phyloP scores from a whole-genome alignment of 164 flowering plant species.

The Stephania cephalantha region DNA sequence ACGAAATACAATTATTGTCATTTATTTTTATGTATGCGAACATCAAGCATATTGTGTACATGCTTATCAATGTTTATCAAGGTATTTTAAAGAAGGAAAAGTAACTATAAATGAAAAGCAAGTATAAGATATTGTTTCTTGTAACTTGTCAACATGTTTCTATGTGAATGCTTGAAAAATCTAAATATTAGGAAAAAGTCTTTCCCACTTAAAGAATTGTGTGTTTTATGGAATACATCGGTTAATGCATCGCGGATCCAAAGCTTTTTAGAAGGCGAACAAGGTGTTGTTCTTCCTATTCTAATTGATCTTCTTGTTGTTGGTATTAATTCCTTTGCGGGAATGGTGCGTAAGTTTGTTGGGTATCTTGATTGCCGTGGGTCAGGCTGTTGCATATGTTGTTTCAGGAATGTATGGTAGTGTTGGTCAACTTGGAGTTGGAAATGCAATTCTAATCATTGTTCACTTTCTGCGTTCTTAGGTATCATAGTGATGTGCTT shows the following conservation, averaged over 20 bases:
- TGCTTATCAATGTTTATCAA: too few relatives aligned
- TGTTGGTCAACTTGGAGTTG: slow-evolving; percentile 7
- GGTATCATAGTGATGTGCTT: slow-evolving; percentile 5
- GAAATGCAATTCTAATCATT: slow-evolving; percentile 7
- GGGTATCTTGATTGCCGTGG: slow-evolving; percentile 8
- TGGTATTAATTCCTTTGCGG: not conserved
- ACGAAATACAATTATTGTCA: not conserved
- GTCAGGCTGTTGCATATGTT: slow-evolving; percentile 8
- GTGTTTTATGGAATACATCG: not conserved
- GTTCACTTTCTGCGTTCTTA: too few relatives aligned
- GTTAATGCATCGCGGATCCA: not conserved
- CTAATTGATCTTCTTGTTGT: not conserved
- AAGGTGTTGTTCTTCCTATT: not conserved
- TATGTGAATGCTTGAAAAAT: too few relatives aligned
- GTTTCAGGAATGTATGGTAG: slow-evolving; percentile 6
- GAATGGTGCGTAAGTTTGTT: slow-evolving; percentile 8
- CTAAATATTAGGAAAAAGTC: too few relatives aligned
- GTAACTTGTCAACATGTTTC: not conserved
- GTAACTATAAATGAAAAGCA: not conserved
- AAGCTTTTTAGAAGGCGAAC: not conserved
- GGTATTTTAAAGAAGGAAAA: not conserved
- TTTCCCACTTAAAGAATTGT: not conserved
- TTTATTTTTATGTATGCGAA: too few relatives aligned
- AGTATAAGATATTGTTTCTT: not conserved
- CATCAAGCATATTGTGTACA: too few relatives aligned